These are phyloP conservation scores for Solanum habrochaites DNA, from an alignment of 257 asterid genomes.

Conservation along the genomic window DNA sequence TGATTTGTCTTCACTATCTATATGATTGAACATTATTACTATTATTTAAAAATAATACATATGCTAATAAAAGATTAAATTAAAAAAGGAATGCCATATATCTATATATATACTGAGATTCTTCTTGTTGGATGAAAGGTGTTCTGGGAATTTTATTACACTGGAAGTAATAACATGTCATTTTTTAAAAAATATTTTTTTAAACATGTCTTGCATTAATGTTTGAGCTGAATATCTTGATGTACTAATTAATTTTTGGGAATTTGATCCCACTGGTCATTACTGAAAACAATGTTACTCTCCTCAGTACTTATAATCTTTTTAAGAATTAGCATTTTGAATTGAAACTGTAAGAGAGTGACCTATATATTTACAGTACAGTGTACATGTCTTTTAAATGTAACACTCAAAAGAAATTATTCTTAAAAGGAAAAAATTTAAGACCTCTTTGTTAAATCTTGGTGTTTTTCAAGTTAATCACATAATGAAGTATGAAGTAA, in stretches of 20 bases:
- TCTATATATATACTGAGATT: background rate
- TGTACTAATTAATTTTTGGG: slow-evolving; percentile 3
- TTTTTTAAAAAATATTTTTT: background rate
- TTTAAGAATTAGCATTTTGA: background rate
- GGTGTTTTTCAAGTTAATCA: background rate
- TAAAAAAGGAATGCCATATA: background rate
- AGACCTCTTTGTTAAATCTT: background rate
- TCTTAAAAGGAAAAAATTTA: background rate
- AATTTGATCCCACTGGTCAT: slow-evolving; percentile 13
- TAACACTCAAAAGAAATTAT: background rate
- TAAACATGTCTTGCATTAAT: slow-evolving; percentile 5
- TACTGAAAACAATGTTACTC: slow-evolving; percentile 20
- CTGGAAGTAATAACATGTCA: background rate
- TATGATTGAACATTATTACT: background rate
- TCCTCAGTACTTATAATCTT: background rate
- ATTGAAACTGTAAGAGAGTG: background rate
- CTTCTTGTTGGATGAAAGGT: slow-evolving; percentile 7
- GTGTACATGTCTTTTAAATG: background rate
- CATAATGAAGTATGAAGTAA: background rate
- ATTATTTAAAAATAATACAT: background rate
- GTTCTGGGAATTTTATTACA: background rate
- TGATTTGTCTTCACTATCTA: background rate
- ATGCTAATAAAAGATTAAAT: background rate
- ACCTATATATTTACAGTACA: background rate
- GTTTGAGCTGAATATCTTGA: slow-evolving; percentile 12